Conservation (phyloP, 768 basidiomycete species). For the Amanita subjunquillea region DNA sequence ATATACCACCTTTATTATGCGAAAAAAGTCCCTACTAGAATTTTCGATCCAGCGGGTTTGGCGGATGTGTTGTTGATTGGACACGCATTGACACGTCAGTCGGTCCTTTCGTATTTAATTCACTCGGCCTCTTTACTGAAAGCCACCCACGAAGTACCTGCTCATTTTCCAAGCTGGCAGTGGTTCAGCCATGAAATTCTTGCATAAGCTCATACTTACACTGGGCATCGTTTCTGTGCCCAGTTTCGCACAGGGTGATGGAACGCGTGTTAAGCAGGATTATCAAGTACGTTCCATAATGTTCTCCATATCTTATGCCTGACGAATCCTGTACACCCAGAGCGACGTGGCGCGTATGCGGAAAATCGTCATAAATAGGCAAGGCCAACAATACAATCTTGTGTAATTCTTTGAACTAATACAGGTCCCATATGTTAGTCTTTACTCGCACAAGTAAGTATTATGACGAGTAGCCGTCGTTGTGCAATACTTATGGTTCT, state of each 20-base stretch:
- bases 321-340: slow-evolving; percentile 25
- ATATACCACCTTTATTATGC: too few relatives aligned
- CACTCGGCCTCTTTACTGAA: neutral
- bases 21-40: too few relatives aligned
- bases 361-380: slow-evolving; percentile 90
- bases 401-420: slow-evolving; percentile 1
- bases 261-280: slow-evolving; percentile 47
- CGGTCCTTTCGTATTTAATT: slow-evolving; percentile 1
- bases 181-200: slow-evolving; percentile 43
- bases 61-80: neutral
- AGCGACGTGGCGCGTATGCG: slow-evolving; percentile 90
- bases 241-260: slow-evolving; percentile 37
- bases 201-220: slow-evolving; percentile 38
- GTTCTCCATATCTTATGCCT: neutral
- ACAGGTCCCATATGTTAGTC: slow-evolving; percentile 27
- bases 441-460: slow-evolving; percentile 71
- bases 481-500: slow-evolving; percentile 3
- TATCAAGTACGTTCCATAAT: slow-evolving; percentile 47
- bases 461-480: neutral
- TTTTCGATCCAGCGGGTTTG: slow-evolving; percentile 12
- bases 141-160: neutral
- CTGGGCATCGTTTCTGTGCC: slow-evolving; percentile 33
- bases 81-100: slow-evolving; percentile 40
- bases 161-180: neutral
- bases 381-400: slow-evolving; percentile 9